Percentiles rank a stretch among this genome's conserved stretches.
phyloP scores from a whole-genome alignment of 768 basidiomycete genomes.

The Russula sp. region DNA sequence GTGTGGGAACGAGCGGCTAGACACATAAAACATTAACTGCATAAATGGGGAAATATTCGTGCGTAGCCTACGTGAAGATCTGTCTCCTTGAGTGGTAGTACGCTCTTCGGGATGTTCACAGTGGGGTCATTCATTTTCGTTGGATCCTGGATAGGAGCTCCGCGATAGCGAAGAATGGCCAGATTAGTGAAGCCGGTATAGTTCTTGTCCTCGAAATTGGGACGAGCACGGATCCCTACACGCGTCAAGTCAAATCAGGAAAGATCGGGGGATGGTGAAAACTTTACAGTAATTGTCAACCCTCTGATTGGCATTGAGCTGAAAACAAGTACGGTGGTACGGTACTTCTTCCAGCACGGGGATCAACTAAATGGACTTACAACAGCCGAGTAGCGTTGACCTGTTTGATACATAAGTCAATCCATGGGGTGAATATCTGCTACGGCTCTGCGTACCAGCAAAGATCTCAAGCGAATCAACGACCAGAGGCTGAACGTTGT shows the following conservation, averaged over 20 bases:
- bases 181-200: conserved; percentile 10
- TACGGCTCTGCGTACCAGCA: conserved; percentile 17
- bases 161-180: conserved; percentile 22
- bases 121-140: neutral
- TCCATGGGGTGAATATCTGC: neutral
- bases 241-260: neutral
- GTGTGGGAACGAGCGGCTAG: neutral
- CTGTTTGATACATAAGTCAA: neutral
- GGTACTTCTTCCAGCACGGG: neutral
- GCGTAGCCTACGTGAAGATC: neutral
- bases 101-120: neutral
- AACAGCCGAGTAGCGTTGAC: conserved; percentile 30
- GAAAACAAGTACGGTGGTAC: neutral
- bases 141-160: conserved; percentile 14
- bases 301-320: conserved; percentile 25
- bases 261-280: neutral
- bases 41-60: no score
- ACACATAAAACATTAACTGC: neutral
- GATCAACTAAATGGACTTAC: conserved; percentile 12
- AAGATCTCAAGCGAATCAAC: conserved; percentile 28
- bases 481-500: conserved; percentile 21
- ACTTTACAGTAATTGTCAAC: conserved; percentile 8
- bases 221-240: conserved; percentile 15
- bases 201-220: neutral
- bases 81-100: conserved; percentile 2